Percentiles rank a stretch among this genome's conserved stretches.
Evolutionary conservation across 345 rosid species (phyloP).

Genomic region (Eucalyptus cloeziana): DNA sequence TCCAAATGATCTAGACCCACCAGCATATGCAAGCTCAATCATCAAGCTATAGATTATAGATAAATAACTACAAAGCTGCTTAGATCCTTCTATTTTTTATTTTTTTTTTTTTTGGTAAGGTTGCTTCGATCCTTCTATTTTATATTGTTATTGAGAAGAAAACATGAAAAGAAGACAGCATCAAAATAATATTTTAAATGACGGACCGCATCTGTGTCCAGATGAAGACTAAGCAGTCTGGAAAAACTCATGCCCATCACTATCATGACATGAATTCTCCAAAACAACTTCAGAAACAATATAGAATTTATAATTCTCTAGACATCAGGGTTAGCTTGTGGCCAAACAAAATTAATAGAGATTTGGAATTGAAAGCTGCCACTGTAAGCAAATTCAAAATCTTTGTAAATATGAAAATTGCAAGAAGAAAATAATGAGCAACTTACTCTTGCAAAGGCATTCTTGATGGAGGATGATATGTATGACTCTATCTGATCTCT

Average conservation of each 20-base stretch:
- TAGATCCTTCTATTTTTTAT: not conserved
- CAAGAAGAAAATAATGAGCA: not conserved
- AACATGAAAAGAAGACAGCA: not conserved
- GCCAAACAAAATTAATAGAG: not conserved
- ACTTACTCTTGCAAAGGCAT: conserved; percentile 71
- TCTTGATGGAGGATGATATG: conserved; percentile 73
- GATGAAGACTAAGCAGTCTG: not conserved
- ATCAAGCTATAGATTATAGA: not conserved
- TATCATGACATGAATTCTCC: not conserved
- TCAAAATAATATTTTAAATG: not conserved
- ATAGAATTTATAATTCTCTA: not conserved
- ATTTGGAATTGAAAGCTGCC: not conserved
- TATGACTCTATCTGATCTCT: conserved; percentile 81
- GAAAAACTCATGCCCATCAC: not conserved
- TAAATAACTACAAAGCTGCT: not conserved
- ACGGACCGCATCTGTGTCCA: not conserved
- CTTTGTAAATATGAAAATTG: not conserved
- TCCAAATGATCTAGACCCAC: not conserved
- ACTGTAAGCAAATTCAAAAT: not conserved
- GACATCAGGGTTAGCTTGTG: not conserved
- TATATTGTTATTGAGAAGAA: not conserved
- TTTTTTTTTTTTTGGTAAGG: no score
- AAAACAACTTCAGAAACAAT: not conserved
- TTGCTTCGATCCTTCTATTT: not conserved
- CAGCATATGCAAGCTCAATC: not conserved